Evolutionary conservation across 176 grass and related monocot species (phyloP).

Genomic region (sorghum (Sorghum bicolor)): DNA sequence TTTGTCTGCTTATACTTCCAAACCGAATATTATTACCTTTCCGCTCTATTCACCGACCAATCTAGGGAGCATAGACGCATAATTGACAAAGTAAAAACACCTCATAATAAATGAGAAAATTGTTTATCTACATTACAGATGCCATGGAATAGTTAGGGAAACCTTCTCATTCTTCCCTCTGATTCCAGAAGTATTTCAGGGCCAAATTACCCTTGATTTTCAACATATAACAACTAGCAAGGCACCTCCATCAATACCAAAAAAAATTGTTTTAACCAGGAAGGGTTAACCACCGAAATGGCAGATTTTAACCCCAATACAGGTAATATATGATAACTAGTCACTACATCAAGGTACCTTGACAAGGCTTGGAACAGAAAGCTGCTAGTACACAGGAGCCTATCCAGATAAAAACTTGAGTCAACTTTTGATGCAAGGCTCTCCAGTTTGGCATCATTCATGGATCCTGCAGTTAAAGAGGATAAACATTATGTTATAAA

Average conservation of each 20-base stretch:
- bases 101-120: neutral
- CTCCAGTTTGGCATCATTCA: neutral
- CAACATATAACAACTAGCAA: neutral
- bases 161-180: neutral
- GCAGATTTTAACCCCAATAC: neutral
- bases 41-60: too few relatives aligned
- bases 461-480: constrained; percentile 19
- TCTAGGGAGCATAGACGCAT: too few relatives aligned
- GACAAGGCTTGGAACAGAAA: neutral
- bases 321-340: neutral
- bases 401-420: neutral
- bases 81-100: neutral
- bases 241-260: neutral
- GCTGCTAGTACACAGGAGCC: neutral
- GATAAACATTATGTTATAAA: neutral
- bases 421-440: neutral
- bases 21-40: too few relatives aligned
- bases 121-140: neutral
- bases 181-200: neutral
- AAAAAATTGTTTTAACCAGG: neutral
- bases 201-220: neutral
- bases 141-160: neutral
- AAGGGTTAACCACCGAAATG: neutral
- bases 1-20: too few relatives aligned
- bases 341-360: neutral